phyloP scores from a whole-genome alignment of 441 rosid genomes.

The Euphorbia schlechtendalii region DNA sequence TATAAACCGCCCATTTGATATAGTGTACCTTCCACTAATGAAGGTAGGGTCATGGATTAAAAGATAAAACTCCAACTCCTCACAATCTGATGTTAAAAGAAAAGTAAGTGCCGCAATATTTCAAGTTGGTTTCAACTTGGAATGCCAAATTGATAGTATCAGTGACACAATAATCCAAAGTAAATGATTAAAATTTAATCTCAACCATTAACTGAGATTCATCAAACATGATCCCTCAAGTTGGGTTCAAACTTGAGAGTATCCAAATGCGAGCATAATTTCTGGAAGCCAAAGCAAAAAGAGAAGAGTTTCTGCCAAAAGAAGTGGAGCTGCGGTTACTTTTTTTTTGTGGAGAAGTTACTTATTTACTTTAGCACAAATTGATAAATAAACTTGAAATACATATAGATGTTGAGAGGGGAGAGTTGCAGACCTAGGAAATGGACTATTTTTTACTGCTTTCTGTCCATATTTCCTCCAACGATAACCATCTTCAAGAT shows the following conservation, averaged over 20 bases:
- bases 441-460: constrained; percentile 92
- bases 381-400: not conserved
- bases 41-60: no score
- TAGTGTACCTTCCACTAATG: no score
- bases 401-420: not conserved
- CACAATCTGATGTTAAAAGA: not conserved
- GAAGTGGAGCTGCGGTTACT: not conserved
- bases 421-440: constrained; percentile 45
- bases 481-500: constrained; percentile 93
- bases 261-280: not conserved
- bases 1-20: no score
- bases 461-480: constrained; percentile 98
- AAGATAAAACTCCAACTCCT: no score
- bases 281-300: not conserved
- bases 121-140: not conserved
- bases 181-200: not conserved
- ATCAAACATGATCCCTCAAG: not conserved
- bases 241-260: not conserved
- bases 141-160: not conserved
- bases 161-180: not conserved
- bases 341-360: no score
- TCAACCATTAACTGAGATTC: not conserved
- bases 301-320: not conserved
- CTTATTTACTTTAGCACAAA: not conserved
- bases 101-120: not conserved